phyloP scores from a whole-genome alignment of 768 basidiomycete species.

The Auriscalpium microsporum region DNA sequence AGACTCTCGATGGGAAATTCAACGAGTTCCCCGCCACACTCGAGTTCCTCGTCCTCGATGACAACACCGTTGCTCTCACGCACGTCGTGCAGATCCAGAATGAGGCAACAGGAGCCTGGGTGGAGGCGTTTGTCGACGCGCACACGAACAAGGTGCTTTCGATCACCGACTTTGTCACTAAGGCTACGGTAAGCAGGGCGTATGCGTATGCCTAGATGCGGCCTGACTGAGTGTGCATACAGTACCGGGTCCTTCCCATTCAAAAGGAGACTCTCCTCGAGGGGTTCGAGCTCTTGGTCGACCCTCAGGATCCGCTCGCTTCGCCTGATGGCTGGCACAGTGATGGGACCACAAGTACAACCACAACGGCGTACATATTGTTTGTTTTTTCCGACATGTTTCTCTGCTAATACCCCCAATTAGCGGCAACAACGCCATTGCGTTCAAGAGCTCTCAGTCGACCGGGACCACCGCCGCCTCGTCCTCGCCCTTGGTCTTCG shows the following conservation, averaged over 20 bases:
- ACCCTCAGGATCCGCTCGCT: slow-evolving; percentile 45
- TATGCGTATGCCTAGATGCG: neutral
- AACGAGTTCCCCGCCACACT: slow-evolving; percentile 31
- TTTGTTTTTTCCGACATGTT: too few relatives aligned
- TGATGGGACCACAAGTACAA: slow-evolving; percentile 27
- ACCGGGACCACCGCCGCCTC: slow-evolving; percentile 29
- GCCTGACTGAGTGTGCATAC: neutral
- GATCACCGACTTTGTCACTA: slow-evolving; percentile 43
- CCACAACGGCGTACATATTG: slow-evolving; percentile 17
- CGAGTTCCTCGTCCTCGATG: slow-evolving; percentile 33
- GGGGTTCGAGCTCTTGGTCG: slow-evolving; percentile 39
- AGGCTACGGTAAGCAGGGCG: slow-evolving; percentile 29
- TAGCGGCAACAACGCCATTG: slow-evolving; percentile 32
- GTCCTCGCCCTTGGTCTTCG: slow-evolving; percentile 30
- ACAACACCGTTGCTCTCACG: slow-evolving; percentile 31
- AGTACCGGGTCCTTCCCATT: slow-evolving; percentile 44
- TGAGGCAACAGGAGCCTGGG: slow-evolving; percentile 36
- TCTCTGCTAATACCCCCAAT: too few relatives aligned
- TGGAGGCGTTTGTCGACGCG: slow-evolving; percentile 52
- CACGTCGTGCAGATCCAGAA: slow-evolving; percentile 37
- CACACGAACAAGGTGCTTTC: slow-evolving; percentile 42
- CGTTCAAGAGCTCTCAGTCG: slow-evolving; percentile 21
- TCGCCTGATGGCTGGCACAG: slow-evolving; percentile 54
- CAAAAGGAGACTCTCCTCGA: slow-evolving; percentile 40
- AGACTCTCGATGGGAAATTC: slow-evolving; percentile 29